Evolutionary conservation across 1,284 basidiomycete genomes (phyloP), one percentile per base, ranked within the genome.

Genomic region (Marasmius oreades): DNA sequence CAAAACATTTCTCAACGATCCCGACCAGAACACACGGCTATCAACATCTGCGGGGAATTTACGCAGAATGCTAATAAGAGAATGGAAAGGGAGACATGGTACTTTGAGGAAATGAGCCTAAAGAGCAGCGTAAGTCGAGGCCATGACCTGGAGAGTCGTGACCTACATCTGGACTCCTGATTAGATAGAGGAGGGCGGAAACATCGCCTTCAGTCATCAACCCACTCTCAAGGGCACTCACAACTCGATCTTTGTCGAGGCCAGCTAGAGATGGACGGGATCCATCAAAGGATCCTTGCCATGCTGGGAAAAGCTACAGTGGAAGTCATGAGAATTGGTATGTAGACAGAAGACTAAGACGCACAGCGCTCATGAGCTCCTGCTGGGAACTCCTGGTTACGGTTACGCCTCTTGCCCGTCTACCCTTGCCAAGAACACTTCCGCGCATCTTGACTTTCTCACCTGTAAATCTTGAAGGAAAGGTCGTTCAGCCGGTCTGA

Each of bases 31-130:
- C 1, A 87, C 82, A 36, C 83, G 77, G 60, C 86, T 86, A 61
- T 90, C 87, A 26, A 81, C 73, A 62, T 90, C 86, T 26, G 77
- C 71, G 0, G 88, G 88, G 70, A 91, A 88, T 69, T 91, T 92
- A 61, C 78, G 80, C 59, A 92, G 67, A 50, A 90, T 77, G 57
- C 86, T 87, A 55, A 85, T 77, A 48, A 92, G 75, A 8, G 80
- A 82, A 67, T 90, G 82, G 75, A 89, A 92, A 1, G 90, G 90
- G 46, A 92, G 76, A 1, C 81, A 86, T 6, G 89, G 85, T 28
- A 88, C 86, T 72, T 92, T 92, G 62, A 92, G 74, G 74, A 92
- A 92, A 67, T 90, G 90, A 28, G 88, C 85, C 88, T 91, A 53
- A 52, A 55, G 24, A 61, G 59, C 6, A 63, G 43, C 26, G 37